These are phyloP conservation scores for Karstenula rhodostoma DNA, from an alignment of 2,329 filamentous ascomycete genomes.

Conservation along the genomic window DNA sequence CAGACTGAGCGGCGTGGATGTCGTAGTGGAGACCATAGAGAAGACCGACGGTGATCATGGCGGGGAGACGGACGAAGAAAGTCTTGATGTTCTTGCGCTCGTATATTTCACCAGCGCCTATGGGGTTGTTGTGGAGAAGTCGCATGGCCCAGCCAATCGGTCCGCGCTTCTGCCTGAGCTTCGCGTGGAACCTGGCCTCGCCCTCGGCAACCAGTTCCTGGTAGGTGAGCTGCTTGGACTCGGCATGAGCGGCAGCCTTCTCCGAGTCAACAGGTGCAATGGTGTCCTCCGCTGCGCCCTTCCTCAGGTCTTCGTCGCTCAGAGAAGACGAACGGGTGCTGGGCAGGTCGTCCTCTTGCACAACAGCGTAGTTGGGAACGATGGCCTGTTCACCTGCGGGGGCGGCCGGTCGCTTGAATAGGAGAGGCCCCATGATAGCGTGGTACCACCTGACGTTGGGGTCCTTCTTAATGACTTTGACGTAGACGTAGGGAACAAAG, in stretches of 20 bases:
- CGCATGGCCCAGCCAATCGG: constrained; percentile 87
- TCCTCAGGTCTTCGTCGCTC: constrained; percentile 42
- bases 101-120: constrained; percentile 77
- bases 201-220: constrained; percentile 67
- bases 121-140: constrained; percentile 74
- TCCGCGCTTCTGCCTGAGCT: constrained; percentile 68
- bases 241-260: constrained; percentile 43
- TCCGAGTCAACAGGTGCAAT: constrained; percentile 45
- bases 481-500: constrained; percentile 76
- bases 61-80: constrained; percentile 71
- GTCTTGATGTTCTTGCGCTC: constrained; percentile 75
- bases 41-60: constrained; percentile 67
- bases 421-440: constrained; percentile 68
- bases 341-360: constrained; percentile 67
- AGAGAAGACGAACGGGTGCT: constrained; percentile 38
- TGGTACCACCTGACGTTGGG: constrained; percentile 69
- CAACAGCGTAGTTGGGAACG: constrained; percentile 79
- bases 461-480: constrained; percentile 74
- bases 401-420: constrained; percentile 63
- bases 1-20: constrained; percentile 78
- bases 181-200: constrained; percentile 66
- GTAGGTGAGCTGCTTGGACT: constrained; percentile 65
- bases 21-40: constrained; percentile 84
- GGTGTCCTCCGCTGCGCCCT: constrained; percentile 23
- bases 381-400: constrained; percentile 61